Evolutionary conservation across 2,329 filamentous ascomycete species (phyloP), one percentile per base, ranked within the genome.

Genomic region (Scleromitrula shiraiana): DNA sequence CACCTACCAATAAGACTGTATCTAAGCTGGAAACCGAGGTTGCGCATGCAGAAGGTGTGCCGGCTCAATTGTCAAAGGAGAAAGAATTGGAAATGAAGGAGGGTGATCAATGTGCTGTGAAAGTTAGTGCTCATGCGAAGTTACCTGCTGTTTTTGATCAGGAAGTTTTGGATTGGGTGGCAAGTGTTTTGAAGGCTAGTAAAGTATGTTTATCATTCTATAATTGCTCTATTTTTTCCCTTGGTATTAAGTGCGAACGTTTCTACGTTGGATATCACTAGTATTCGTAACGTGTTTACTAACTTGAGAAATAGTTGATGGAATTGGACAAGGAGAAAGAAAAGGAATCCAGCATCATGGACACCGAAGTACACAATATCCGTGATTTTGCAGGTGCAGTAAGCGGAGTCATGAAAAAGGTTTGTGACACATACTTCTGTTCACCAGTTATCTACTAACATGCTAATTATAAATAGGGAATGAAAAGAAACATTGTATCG

Each of bases 121-220:
- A 64, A 26, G 62, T 77, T 37, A 67, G 66, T 29, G 68, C 70
- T 1, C 73, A 76, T 50, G 72, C 65, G 4, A 68, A 69, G 35
- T 60, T 77, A 2, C 75, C 75, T 0, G 70, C 71, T 1, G 61
- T 64, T 3, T 73, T 77, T 50, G 68, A 75, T 49, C 73, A 76
- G 51, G 68, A 70, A 17, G 63, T 77, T 4, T 68, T 78, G 43
- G 70, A 75, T 54, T 77, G 76, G 58, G 63, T 71, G n/a, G 73
- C 74, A 1, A 73, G 74, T 1, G 62, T 76, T 1, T 68, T 76
- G n/a, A 78, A 77, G 56, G 74, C 74, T 0, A 76, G 70, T n/a
- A 77, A 77, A 52, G 67, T 77, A n/a, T n/a, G n/a, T n/a, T n/a
- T n/a, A n/a, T n/a, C n/a, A n/a, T n/a, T n/a, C n/a, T n/a, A n/a